Evolutionary conservation across 805 yeast genomes (phyloP), one percentile per base, ranked within the genome.

Genomic region (Henningerozyma blattae): DNA sequence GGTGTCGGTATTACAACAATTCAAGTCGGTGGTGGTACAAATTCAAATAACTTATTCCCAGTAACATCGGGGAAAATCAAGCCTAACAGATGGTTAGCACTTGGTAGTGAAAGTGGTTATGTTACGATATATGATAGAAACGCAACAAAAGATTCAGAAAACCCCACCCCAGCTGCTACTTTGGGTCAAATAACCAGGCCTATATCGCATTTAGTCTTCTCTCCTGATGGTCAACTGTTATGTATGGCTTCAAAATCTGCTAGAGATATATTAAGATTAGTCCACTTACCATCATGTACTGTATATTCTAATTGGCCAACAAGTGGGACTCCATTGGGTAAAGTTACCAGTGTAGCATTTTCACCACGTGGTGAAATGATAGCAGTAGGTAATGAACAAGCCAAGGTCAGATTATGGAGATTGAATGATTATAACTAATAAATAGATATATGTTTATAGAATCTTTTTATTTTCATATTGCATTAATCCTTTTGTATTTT

Each of bases 251-350:
- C 94, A 7, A 68, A 93, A 47, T 85, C 79, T 4, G 75, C 77
- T 61, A 75, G 78, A 47, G 97, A 91, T 56, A 83, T 95, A 3
- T 64, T 91, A 40, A 71, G 87, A 48, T 55, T 91, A 42, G 87
- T 85, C 10, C 97, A 91, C 53, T 59, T 89, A 37, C 95, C 96
- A 16, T 70, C 82, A 18, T 84, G 89, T 43, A 72, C 83, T 15
- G 94, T 84, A 5, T 91, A 77, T 60, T 67, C 77, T 32, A 91
- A 91, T 63, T 91, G 98, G 98, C 99, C 99, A 14, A 91, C 97
- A 2, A 77, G 89, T 34, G 86, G 86, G 5, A 89, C 98, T 1
- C 97, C 98, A 9, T 68, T 91, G 44, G 99, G 98, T n/a, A 75
- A 79, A 44, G 95, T 91, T 22, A 83, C 95, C 0, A 59, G 77